Percentiles rank a stretch among this genome's conserved stretches.
These are phyloP conservation scores for Hura crepitans DNA, from an alignment of 441 rosid species.

Conservation along the genomic window DNA sequence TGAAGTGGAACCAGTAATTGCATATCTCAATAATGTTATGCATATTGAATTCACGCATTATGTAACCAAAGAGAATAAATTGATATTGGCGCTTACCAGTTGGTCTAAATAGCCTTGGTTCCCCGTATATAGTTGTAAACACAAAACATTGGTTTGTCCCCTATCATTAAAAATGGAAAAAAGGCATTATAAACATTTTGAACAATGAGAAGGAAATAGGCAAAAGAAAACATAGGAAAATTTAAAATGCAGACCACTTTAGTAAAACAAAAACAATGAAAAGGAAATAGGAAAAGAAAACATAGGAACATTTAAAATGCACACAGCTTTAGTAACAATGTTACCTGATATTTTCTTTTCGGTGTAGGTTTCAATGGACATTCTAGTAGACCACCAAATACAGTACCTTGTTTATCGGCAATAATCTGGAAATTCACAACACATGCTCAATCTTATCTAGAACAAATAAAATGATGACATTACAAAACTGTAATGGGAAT, in stretches of 20 bases:
- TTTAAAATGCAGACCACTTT: background rate
- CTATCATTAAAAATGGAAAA: constrained; percentile 33
- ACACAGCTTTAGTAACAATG: background rate
- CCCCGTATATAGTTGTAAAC: constrained; percentile 84
- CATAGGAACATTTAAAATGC: constrained; percentile 8
- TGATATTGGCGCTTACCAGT: constrained; percentile 52
- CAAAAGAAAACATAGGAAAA: background rate
- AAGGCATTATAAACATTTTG: background rate
- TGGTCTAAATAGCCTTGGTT: constrained; percentile 90
- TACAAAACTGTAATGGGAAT: background rate
- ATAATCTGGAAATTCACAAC: constrained; percentile 47
- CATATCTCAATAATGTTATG: constrained; percentile 6
- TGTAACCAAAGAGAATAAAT: background rate
- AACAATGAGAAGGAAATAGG: background rate
- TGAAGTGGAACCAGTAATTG: background rate
- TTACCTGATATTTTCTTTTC: constrained; percentile 90
- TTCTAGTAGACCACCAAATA: constrained; percentile 78
- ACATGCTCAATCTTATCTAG: constrained; percentile 22
- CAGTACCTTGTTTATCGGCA: constrained; percentile 85
- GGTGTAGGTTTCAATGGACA: constrained; percentile 81
- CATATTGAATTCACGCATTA: background rate
- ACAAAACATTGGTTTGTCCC: constrained; percentile 84
- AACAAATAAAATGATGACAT: constrained; percentile 4
- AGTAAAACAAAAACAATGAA: background rate
- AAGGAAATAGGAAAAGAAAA: constrained; percentile 10